Percentiles rank a stretch among this genome's conserved stretches.
Evolutionary conservation across 1,284 basidiomycete species (phyloP).

Genomic region (Cryptococcus sp.): DNA sequence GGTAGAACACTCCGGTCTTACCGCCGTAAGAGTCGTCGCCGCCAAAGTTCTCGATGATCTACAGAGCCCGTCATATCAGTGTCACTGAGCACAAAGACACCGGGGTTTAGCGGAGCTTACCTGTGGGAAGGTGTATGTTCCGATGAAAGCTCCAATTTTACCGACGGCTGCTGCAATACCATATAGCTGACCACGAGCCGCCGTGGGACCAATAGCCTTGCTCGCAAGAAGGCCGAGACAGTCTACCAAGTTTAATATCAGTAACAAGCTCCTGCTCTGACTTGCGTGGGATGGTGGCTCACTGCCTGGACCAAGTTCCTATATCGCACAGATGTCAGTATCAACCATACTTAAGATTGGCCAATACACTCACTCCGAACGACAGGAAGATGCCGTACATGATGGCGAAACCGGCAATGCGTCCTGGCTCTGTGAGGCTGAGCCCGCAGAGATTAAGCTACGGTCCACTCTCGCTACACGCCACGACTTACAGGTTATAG

Average conservation of each 20-base stretch:
- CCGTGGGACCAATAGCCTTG: conserved; percentile 74
- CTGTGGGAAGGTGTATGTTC: conserved; percentile 70
- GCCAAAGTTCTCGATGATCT: no score
- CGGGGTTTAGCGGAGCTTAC: conserved; percentile 53
- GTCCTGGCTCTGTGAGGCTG: conserved; percentile 51
- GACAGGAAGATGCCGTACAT: conserved; percentile 88
- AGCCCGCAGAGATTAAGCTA: conserved; percentile 1
- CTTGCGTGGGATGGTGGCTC: neutral
- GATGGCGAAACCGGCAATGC: conserved; percentile 78
- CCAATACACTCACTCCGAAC: conserved; percentile 68
- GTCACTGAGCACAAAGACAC: neutral
- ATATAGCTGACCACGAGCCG: conserved; percentile 82
- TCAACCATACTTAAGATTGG: neutral
- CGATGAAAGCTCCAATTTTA: conserved; percentile 75
- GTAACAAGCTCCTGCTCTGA: neutral
- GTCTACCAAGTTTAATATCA: conserved; percentile 53
- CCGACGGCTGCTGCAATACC: conserved; percentile 83
- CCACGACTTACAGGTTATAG: conserved; percentile 58
- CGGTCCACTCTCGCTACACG: no score
- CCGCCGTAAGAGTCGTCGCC: conserved; percentile 30
- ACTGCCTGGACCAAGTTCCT: conserved; percentile 36
- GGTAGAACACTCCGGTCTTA: conserved; percentile 46
- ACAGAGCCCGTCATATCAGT: neutral
- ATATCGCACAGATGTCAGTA: neutral
- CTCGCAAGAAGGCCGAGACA: conserved; percentile 75